phyloP scores from a whole-genome alignment of 768 basidiomycete genomes.

The Hortiboletus flavorubellus region DNA sequence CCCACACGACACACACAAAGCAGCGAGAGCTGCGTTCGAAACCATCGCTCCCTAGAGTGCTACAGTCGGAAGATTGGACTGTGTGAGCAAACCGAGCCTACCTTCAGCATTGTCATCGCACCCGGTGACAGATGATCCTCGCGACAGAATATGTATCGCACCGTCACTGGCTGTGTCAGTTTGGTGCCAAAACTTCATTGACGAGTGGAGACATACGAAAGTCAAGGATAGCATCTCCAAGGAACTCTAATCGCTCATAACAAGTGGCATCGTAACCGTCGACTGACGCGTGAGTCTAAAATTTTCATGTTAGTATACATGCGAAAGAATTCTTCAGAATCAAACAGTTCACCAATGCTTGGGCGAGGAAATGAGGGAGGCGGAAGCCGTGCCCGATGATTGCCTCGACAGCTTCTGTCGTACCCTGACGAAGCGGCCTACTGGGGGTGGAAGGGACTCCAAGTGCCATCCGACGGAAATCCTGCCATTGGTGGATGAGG shows the following conservation, averaged over 20 bases:
- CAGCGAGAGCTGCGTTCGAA: slow-evolving; percentile 73
- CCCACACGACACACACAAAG: slow-evolving; percentile 68
- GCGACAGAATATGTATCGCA: slow-evolving; percentile 64
- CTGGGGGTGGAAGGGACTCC: slow-evolving; percentile 42
- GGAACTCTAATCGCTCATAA: slow-evolving; percentile 78
- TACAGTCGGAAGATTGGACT: not conserved
- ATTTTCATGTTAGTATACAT: slow-evolving; percentile 8
- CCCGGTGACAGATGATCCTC: slow-evolving; percentile 68
- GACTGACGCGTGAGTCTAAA: slow-evolving; percentile 65
- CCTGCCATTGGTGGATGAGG: slow-evolving; percentile 64
- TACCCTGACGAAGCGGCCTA: slow-evolving; percentile 44
- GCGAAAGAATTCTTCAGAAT: not conserved
- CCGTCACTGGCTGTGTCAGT: slow-evolving; percentile 52
- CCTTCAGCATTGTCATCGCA: slow-evolving; percentile 78
- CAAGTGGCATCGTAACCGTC: slow-evolving; percentile 53
- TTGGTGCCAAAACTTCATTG: not conserved
- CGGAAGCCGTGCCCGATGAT: slow-evolving; percentile 64
- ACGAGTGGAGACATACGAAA: slow-evolving; percentile 50
- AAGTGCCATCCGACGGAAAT: slow-evolving; percentile 52
- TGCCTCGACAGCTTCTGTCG: slow-evolving; percentile 54
- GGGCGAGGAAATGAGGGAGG: slow-evolving; percentile 59
- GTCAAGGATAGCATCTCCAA: slow-evolving; percentile 85
- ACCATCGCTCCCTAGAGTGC: slow-evolving; percentile 73
- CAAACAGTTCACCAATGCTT: slow-evolving; percentile 60
- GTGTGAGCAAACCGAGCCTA: slow-evolving; percentile 17